Evolutionary conservation across 352 stramenopile genomes (phyloP).

Genomic region (Phytophthora melonis): DNA sequence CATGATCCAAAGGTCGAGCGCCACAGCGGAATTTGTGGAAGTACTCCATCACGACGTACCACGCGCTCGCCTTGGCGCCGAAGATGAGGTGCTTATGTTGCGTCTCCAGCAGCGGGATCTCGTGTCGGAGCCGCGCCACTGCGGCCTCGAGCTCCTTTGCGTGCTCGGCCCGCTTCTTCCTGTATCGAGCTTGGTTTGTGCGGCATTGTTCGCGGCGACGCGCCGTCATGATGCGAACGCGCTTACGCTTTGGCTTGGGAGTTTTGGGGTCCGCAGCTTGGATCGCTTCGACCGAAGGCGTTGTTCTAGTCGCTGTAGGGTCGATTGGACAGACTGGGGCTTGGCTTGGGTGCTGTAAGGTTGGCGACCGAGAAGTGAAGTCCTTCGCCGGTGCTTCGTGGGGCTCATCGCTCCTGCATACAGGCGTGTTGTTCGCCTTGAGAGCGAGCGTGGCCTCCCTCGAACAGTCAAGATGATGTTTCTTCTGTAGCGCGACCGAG

Average conservation of each 20-base stretch:
- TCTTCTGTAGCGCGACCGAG: slow-evolving; percentile 1
- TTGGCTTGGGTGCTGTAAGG: neutral
- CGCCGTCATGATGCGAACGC: slow-evolving; percentile 52
- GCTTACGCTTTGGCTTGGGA: slow-evolving; percentile 36
- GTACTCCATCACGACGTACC: slow-evolving; percentile 28
- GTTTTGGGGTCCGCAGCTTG: neutral
- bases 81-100: slow-evolving; percentile 19
- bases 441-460: slow-evolving; percentile 14
- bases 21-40: slow-evolving; percentile 40
- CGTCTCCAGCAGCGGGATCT: slow-evolving; percentile 36
- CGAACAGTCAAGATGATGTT: neutral
- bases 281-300: slow-evolving; percentile 11
- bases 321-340: neutral
- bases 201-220: slow-evolving; percentile 59
- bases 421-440: slow-evolving; percentile 2
- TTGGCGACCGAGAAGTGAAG: neutral
- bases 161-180: slow-evolving; percentile 42
- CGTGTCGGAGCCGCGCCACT: slow-evolving; percentile 28
- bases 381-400: neutral
- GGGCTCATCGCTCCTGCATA: neutral
- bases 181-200: slow-evolving; percentile 56
- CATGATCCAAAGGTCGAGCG: neutral
- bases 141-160: slow-evolving; percentile 25
- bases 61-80: slow-evolving; percentile 8
- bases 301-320: neutral